Base-by-base conservation (phyloP, 2,329 filamentous ascomycete genomes). In the Phialocephala subalpina region DNA sequence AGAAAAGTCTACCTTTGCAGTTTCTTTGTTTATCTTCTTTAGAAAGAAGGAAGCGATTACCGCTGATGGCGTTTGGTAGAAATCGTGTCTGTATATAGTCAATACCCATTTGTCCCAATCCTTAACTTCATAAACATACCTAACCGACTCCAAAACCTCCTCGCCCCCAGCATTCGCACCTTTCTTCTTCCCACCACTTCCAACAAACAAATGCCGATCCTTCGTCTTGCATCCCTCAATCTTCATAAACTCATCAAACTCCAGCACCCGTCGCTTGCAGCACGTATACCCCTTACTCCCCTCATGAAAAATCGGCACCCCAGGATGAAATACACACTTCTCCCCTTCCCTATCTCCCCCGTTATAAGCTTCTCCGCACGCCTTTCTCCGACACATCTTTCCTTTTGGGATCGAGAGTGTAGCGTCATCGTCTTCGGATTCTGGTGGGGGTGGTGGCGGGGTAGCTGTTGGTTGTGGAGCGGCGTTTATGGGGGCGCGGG, bases 201-300 rank as follows among this genome's bases (percentile, higher is more conserved):
- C 92, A 38, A 98, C 85, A 75, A 97, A 99, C 71, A 97, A 80
- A 82, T 99, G 96, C 67, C 86, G 84, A 52, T 84, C 82, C 80
- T 94, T 96, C 52, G 91, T 94, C 78, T 89, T 89, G 81, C 96
- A 99, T 1, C 96, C 96, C 73, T 92, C 89, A 66, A 99, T 95
- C 80, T 92, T 96, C 90, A 99, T 90, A 80, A 99, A 99, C 79
- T 98, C 91, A 78, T 99, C 94, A 79, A 99, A 99, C 77, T 99
- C 96, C 66, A 99, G 82, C 65, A 99, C 96, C 42, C 94, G 87
- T 74, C 93, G 86, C 86, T 98, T 98, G 82, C 96, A 99, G 83
- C 96, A 99, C 66, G 90, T 94, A 85, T 96, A 99, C 1, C 96
- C 96, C 83, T 99, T 99, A 81, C 93, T 97, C 40, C 96, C 96